Evolutionary conservation across 169 alveolate genomes (phyloP).

Genomic region (Cryptosporidium sp.): DNA sequence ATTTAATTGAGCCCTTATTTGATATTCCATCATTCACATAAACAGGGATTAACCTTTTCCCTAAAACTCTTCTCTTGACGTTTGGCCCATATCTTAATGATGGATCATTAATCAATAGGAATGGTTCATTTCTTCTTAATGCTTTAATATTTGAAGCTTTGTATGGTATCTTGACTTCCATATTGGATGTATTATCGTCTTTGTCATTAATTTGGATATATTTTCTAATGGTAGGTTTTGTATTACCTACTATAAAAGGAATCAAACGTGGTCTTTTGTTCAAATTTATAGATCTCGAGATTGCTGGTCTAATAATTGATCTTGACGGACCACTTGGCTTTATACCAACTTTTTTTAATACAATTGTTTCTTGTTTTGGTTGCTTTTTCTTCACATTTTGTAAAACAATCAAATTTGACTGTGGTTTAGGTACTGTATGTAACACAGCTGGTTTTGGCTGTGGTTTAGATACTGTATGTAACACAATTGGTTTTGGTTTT

Average conservation of each 20-base stretch:
- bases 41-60: slow-evolving; percentile 24
- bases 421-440: neutral
- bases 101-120: slow-evolving; percentile 28
- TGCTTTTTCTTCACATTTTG: neutral
- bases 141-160: neutral
- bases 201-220: slow-evolving; percentile 18
- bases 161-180: neutral
- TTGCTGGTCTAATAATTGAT: no score
- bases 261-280: no score
- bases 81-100: slow-evolving; percentile 40
- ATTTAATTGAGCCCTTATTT: neutral
- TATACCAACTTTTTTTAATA: neutral
- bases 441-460: neutral
- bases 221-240: slow-evolving; percentile 13
- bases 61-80: neutral
- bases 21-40: neutral
- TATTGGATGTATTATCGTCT: neutral
- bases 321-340: no score
- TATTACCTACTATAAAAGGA: no score
- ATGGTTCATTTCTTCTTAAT: slow-evolving; percentile 56
- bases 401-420: neutral
- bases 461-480: neutral
- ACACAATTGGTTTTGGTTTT: neutral
- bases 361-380: neutral
- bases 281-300: no score